Conservation (phyloP, 352 stramenopile genomes). For the Phytophthora cryptogea region DNA sequence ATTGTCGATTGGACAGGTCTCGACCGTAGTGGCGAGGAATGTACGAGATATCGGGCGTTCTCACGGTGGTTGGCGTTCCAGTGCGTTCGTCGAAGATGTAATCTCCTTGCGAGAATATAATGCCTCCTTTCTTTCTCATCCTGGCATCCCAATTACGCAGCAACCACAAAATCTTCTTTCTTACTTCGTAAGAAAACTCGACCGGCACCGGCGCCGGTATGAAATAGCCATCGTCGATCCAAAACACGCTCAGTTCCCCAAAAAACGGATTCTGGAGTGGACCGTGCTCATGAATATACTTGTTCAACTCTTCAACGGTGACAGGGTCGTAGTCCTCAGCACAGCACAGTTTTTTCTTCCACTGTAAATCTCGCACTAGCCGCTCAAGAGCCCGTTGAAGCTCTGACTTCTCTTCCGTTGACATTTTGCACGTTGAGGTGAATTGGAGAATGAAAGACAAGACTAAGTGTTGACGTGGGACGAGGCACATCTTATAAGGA, state of each 20-base stretch:
- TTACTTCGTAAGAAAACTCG: conserved; percentile 1
- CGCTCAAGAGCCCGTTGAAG: background rate
- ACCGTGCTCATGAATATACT: conserved; percentile 8
- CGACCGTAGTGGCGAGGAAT: conserved; percentile 2
- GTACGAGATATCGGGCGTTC: conserved; percentile 19
- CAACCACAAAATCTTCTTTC: background rate
- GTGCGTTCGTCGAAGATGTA: conserved; percentile 11
- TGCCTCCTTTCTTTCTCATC: background rate
- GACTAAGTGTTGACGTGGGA: background rate
- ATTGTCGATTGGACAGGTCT: background rate
- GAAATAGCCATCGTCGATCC: conserved; percentile 13
- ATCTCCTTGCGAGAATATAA: conserved; percentile 6
- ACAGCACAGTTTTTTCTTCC: conserved; percentile 8
- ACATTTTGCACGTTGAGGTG: background rate
- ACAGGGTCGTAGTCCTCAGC: conserved; percentile 2
- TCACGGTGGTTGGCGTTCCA: conserved; percentile 2
- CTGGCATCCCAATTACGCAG: background rate
- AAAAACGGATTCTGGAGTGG: conserved; percentile 9
- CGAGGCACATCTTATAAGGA: background rate
- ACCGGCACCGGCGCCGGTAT: conserved; percentile 2
- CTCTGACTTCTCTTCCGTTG: background rate
- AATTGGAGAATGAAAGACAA: background rate
- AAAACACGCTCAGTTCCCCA: conserved; percentile 10
- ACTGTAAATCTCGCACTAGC: conserved; percentile 11
- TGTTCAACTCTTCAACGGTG: conserved; percentile 4